Evolutionary conservation across 2,329 filamentous ascomycete genomes (phyloP).

Genomic region (Dactylellina haptotyla): DNA sequence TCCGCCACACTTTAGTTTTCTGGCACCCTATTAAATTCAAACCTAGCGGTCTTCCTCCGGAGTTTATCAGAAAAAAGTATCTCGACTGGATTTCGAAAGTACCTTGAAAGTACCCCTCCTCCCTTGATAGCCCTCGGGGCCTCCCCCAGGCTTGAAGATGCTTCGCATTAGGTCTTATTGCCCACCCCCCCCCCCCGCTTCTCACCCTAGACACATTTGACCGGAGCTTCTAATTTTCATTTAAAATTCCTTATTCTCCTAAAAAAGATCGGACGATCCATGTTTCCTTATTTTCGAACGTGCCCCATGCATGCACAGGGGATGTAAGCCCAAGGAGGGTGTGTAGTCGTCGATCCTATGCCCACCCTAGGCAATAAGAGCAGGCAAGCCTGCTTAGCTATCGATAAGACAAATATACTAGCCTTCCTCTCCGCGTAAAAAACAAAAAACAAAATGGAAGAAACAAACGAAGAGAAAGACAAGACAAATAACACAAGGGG

Average conservation of each 20-base stretch:
- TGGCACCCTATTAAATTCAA: slow-evolving; percentile 5
- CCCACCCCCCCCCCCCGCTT: slow-evolving; percentile 18
- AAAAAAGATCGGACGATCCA: slow-evolving; percentile 55
- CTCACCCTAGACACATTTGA: slow-evolving; percentile 14
- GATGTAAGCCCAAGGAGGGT: slow-evolving; percentile 16
- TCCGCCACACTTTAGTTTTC: slow-evolving; percentile 46
- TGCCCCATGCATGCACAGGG: slow-evolving; percentile 43
- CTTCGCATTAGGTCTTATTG: slow-evolving; percentile 6
- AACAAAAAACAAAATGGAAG: neutral
- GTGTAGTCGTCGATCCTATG: slow-evolving; percentile 48
- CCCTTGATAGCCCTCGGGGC: neutral
- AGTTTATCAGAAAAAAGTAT: slow-evolving; percentile 13
- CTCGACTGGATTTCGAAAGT: slow-evolving; percentile 14
- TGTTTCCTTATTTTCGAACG: slow-evolving; percentile 41
- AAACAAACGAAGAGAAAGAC: neutral
- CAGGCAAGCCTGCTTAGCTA: slow-evolving; percentile 23
- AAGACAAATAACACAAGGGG: slow-evolving; percentile 17
- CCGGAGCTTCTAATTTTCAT: neutral
- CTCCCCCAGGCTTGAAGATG: slow-evolving; percentile 8
- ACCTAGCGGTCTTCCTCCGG: neutral
- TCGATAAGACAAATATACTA: slow-evolving; percentile 19
- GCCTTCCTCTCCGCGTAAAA: slow-evolving; percentile 3
- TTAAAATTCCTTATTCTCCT: slow-evolving; percentile 31
- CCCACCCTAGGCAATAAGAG: slow-evolving; percentile 24
- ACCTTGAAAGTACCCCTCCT: slow-evolving; percentile 32